Conservation (phyloP, 176 grass and related monocot species). For the Canna indica region DNA sequence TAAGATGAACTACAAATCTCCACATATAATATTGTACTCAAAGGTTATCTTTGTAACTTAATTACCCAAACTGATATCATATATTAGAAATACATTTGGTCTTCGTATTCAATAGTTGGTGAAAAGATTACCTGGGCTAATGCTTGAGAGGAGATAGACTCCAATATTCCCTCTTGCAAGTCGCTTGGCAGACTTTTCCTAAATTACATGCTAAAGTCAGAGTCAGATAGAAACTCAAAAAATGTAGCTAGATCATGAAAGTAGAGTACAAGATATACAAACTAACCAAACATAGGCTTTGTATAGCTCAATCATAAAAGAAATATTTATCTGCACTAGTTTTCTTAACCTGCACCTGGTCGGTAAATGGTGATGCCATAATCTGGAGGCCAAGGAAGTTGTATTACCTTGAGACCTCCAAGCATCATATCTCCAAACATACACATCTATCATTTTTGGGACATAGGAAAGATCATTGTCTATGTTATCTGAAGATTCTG, state of each 20-base stretch:
- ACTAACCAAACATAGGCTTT: neutral
- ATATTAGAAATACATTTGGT: neutral
- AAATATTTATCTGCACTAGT: neutral
- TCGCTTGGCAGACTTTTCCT: conserved; percentile 77
- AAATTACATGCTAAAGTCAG: conserved; percentile 9
- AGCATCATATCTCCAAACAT: neutral
- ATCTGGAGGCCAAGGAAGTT: neutral
- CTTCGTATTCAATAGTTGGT: conserved; percentile 5
- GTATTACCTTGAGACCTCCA: neutral
- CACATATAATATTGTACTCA: neutral
- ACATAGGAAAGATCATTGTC: neutral
- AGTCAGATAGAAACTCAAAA: neutral
- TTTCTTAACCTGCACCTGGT: neutral
- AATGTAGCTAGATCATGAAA: neutral
- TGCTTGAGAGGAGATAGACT: conserved; percentile 76
- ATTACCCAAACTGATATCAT: neutral
- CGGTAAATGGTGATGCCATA: neutral
- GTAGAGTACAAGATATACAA: neutral
- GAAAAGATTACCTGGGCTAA: conserved; percentile 53
- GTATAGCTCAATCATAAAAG: neutral
- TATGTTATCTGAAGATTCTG: neutral
- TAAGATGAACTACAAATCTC: neutral
- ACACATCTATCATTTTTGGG: neutral
- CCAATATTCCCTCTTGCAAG: conserved; percentile 68
- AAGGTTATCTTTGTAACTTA: neutral